Evolutionary conservation across 208 protist species (phyloP), one percentile per base, ranked within the genome.

Genomic region (Angomonas ambiguus): DNA sequence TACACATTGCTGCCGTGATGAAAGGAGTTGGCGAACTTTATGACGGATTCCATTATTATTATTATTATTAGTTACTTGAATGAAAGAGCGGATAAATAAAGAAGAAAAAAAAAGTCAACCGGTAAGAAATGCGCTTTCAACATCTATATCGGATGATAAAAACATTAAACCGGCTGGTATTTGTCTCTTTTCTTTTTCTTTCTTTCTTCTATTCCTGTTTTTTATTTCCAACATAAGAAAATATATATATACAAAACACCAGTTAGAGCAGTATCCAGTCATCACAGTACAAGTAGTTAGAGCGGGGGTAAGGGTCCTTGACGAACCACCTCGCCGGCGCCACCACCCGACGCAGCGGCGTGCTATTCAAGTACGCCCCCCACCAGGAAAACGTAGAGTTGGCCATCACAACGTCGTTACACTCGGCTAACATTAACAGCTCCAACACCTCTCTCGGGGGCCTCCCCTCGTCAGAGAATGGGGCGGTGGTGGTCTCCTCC

Each of bases 331-430:
- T 27, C 22, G 75, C 78, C 22, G 89, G 89, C 16, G 85, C 83
- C 1, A 95, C 66, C 10, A 93, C 80, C 24, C 89, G 79, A 18
- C 58, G 79, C 27, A 90, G 70, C 33, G 89, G 82, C 10, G 41
- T 27, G 18, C 32, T 51, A 53, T 93, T 93, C 2, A 93, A 66
- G 70, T 92, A 95, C 25, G 87, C 87, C 0, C 76, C 86, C 87
- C 89, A 95, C 87, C 89, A 95, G 30, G 84, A 92, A 65, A 87
- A 95, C 32, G 80, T 82, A 0, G 86, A 93, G 77, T 95, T 95
- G 1, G 89, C 87, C 80, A 95, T 95, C 20, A 95, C 75, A 2
- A 95, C 76, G 64, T 95, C 89, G 63, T 91, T 65, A 72, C 89
- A 95, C 48, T 76, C 71, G 28, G 80, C 64, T 70, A 95, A 74